Base-by-base conservation (phyloP, 2,329 filamentous ascomycete species). In the Talaromyces sp. region DNA sequence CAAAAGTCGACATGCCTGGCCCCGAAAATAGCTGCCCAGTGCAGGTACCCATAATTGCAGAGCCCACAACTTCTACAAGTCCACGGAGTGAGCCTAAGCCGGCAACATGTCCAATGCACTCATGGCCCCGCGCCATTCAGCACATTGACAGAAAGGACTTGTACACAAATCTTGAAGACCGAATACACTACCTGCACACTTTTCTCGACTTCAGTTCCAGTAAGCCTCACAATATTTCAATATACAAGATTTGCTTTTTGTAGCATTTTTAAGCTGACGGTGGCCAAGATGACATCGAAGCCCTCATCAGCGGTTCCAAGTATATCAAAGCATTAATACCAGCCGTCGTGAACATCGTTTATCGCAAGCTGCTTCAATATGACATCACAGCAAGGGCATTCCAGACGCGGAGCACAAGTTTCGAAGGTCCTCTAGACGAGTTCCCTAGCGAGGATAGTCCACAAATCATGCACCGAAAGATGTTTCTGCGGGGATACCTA, bases 261-360 rank as follows among this genome's bases (percentile, higher is more conserved):
- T 66, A 14, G 33, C 62, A 16, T 25, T 1, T 33, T 58, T n/a
- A 44, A 54, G 56, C 52, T 60, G 16, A 61, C 66, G 69, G 61
- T 18, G 63, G n/a, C 37, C 14, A 64, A 90, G 89, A 83, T 65
- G 89, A 92, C 70, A 86, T 91, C 62, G 87, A 89, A 67, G 88
- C 89, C 42, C 82, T 93, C 40, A 81, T 84, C 14, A 80, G 82
- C 2, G 89, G 89, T 66, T 81, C 85, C 64, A 91, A 91, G 74
- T 92, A 92, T 77, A 88, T 92, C 78, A 89, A 89, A 70, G 86
- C 88, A n/a, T 83, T 93, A 35, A 92, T 93, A 66, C 91, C 91
- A 1, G 88, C 90, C 52, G 84, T 95, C 23, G 90, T 93, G 70
- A 92, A 93, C 76, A 90, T 92, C 64, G 89, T 93, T 37, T 95